Evolutionary conservation across 805 yeast genomes (phyloP).

Genomic region (Saccharomycopsis oosterbeekiorum): DNA sequence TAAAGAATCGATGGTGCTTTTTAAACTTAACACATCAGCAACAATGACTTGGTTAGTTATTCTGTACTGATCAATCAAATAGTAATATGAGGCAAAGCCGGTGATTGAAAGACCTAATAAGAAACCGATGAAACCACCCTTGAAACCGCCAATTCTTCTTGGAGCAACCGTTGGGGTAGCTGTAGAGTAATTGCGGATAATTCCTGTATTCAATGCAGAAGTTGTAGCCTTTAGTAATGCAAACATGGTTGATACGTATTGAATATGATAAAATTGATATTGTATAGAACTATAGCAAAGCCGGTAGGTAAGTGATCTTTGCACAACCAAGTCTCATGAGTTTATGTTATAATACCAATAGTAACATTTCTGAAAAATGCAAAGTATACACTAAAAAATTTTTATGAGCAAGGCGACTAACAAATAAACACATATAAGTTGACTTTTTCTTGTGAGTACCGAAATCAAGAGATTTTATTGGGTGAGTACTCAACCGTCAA

Average conservation of each 20-base stretch:
- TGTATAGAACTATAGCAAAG: neutral
- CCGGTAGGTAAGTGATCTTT: too few species aligned
- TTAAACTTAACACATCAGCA: constrained; percentile 64
- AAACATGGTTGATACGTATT: neutral
- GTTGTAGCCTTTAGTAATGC: neutral
- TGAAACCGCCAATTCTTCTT: constrained; percentile 31
- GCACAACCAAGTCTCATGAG: too few species aligned
- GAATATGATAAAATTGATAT: neutral
- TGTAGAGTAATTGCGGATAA: neutral
- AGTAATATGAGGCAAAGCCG: constrained; percentile 68
- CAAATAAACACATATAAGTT: neutral
- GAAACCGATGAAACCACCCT: constrained; percentile 60
- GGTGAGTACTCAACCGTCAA: neutral
- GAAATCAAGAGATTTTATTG: neutral
- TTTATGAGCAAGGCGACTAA: too few species aligned
- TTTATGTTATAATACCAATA: too few species aligned
- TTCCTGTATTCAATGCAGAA: neutral
- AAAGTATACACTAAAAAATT: too few species aligned
- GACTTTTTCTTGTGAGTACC: neutral
- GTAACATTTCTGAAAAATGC: too few species aligned
- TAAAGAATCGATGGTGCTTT: constrained; percentile 54
- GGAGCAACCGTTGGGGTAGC: constrained; percentile 5
- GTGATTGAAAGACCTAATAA: constrained; percentile 66
- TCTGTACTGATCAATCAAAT: constrained; percentile 69
- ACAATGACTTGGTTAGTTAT: constrained; percentile 61